phyloP scores from a whole-genome alignment of 169 alveolate genomes.

The Plasmodium ovale region DNA sequence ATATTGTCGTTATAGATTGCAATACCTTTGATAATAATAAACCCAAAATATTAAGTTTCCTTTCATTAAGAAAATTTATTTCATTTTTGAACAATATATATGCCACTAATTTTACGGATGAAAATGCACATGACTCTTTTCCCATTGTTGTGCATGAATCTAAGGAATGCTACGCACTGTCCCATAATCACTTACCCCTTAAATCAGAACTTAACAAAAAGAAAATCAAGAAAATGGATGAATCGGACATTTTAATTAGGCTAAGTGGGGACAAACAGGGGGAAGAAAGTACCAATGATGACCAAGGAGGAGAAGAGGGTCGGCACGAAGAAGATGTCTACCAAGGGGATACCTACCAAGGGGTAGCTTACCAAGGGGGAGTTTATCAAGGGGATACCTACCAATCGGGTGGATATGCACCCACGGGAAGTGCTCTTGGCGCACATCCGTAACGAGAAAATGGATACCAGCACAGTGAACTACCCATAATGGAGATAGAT shows the following conservation, averaged over 20 bases:
- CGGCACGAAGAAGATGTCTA: background rate
- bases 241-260: too few species aligned
- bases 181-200: conserved; percentile 39
- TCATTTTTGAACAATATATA: conserved; percentile 41
- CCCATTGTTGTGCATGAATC: conserved; percentile 61
- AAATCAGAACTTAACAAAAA: conserved; percentile 8
- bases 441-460: too few species aligned
- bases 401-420: too few species aligned
- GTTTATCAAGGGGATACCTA: too few species aligned
- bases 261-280: too few species aligned
- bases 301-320: conserved; percentile 7
- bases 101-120: conserved; percentile 33
- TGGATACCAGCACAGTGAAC: too few species aligned
- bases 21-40: conserved; percentile 45
- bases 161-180: conserved; percentile 46
- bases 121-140: conserved; percentile 35
- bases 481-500: too few species aligned
- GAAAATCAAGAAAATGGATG: background rate
- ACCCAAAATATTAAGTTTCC: conserved; percentile 65
- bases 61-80: conserved; percentile 48
- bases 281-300: too few species aligned
- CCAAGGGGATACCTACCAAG: too few species aligned
- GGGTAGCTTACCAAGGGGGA: too few species aligned
- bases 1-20: conserved; percentile 63
- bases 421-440: too few species aligned